Evolutionary conservation across 225 moss, liverwort and hornwort genomes (phyloP).

Genomic region (Sphagnum tenellum): DNA sequence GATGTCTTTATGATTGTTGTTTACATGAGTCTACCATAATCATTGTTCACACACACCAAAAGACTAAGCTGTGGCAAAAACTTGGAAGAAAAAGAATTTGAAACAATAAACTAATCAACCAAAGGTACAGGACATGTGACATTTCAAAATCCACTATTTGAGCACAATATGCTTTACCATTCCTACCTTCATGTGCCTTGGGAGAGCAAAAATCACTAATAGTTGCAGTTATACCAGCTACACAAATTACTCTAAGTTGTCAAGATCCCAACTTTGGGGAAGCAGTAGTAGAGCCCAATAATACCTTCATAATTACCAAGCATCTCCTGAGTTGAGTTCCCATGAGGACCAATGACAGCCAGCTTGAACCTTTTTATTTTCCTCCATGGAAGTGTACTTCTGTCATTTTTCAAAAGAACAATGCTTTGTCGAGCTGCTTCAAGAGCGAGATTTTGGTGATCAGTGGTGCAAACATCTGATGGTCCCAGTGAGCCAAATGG

Average conservation of each 20-base stretch:
- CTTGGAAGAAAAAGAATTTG: too few species aligned
- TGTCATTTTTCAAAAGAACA: constrained; percentile 73
- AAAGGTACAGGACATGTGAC: not conserved
- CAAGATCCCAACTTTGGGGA: not conserved
- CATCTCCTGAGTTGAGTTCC: constrained; percentile 48
- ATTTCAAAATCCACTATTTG: too few species aligned
- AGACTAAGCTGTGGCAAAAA: too few species aligned
- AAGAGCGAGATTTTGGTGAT: constrained; percentile 54
- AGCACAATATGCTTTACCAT: too few species aligned
- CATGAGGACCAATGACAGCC: constrained; percentile 85
- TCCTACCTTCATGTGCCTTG: too few species aligned
- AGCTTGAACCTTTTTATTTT: constrained; percentile 18
- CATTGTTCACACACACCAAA: too few species aligned
- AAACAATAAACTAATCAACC: not conserved
- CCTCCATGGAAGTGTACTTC: constrained; percentile 46
- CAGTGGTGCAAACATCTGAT: constrained; percentile 46
- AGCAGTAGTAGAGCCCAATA: not conserved
- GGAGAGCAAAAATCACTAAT: too few species aligned
- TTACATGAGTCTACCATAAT: too few species aligned
- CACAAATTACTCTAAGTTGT: not conserved
- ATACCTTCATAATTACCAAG: constrained; percentile 79
- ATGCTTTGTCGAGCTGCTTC: constrained; percentile 67
- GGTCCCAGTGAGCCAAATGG: constrained; percentile 45
- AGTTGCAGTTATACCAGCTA: not conserved
- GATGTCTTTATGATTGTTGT: too few species aligned